These are phyloP conservation scores for Mucor ambiguus DNA, from an alignment of 371 early-diverging fungal genomes.

Conservation along the genomic window DNA sequence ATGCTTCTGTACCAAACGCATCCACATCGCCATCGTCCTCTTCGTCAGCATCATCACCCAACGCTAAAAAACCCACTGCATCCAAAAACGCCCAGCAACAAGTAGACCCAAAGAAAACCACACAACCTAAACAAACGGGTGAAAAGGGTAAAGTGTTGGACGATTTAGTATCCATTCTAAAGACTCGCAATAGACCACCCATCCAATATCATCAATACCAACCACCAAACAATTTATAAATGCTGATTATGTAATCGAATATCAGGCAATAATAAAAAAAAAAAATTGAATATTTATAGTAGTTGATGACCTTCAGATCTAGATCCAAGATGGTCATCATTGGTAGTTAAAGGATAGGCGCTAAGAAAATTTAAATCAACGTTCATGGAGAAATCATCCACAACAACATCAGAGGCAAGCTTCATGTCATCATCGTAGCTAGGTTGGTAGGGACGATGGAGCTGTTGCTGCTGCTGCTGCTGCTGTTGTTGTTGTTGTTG, in stretches of 20 bases:
- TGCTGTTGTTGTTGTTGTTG: constrained; percentile 10
- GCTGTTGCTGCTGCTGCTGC: constrained; percentile 13
- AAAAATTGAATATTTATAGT: constrained; percentile 10
- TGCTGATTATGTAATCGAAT: constrained; percentile 14
- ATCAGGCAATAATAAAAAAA: not conserved
- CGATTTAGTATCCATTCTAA: constrained; percentile 28
- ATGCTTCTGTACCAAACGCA: not conserved
- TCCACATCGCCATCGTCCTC: not conserved
- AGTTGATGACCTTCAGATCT: constrained; percentile 26
- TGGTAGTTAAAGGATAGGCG: not conserved
- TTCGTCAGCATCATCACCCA: not conserved
- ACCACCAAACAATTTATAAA: not conserved
- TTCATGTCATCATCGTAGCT: constrained; percentile 12
- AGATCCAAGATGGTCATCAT: constrained; percentile 6
- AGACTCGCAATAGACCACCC: constrained; percentile 27
- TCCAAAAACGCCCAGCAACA: not conserved
- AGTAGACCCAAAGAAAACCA: not conserved
- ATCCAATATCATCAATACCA: constrained; percentile 22
- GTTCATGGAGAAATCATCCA: constrained; percentile 13
- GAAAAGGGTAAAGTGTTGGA: constrained; percentile 28
- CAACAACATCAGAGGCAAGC: not conserved
- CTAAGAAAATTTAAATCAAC: constrained; percentile 11
- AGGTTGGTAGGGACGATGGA: constrained; percentile 26
- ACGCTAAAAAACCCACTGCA: not conserved
- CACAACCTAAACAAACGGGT: not conserved